Evolutionary conservation across 2,329 filamentous ascomycete genomes (phyloP), one percentile per base, ranked within the genome.

Genomic region (Cladophialophora carrionii): DNA sequence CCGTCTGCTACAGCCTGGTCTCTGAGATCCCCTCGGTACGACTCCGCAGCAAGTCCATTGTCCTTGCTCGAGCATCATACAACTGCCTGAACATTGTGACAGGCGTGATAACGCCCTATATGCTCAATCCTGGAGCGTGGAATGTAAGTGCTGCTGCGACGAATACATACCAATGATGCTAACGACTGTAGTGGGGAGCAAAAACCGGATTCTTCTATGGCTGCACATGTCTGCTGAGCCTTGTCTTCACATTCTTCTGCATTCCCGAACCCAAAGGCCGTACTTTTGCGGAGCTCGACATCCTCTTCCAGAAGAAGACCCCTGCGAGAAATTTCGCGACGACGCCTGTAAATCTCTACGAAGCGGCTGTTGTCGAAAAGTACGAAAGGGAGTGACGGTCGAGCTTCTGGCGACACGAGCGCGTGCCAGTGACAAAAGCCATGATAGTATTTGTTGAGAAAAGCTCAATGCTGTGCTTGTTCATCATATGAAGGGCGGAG

Each of bases 161-260:
- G 63, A 66, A 1, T 76, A 71, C 2, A 68, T 80, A 75, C 74
- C 77, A 71, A 3, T 75, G 73, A 5, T 71, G 74, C 3, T 72
- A 72, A 34, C 60, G 6, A 73, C 77, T 2, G 75, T 78, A 78
- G 56, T 54, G 43, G 52, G 34, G 59, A 5, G 37, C 32, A 4
- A 62, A 54, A 34, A 37, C 57, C 4, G 57, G 48, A 43, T 62
- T 61, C 37, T 95, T 95, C 81, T 91, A 91, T 89, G 88, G 86
- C 12, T 90, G 88, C 0, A 87, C 91, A 62, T 93, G 90, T 78
- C 90, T 92, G 78, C 77, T 87, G 60, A 94, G 90, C 79, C 86
- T 92, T 72, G 78, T 95, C 12, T 96, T 93, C 78, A 88, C 88
- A 0, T 94, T 87, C 74, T 92, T 92, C 81, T 84, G 90, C 12